These are phyloP conservation scores for Ceratocystis alfenasii DNA, from an alignment of 2,329 filamentous ascomycete genomes.

Conservation along the genomic window DNA sequence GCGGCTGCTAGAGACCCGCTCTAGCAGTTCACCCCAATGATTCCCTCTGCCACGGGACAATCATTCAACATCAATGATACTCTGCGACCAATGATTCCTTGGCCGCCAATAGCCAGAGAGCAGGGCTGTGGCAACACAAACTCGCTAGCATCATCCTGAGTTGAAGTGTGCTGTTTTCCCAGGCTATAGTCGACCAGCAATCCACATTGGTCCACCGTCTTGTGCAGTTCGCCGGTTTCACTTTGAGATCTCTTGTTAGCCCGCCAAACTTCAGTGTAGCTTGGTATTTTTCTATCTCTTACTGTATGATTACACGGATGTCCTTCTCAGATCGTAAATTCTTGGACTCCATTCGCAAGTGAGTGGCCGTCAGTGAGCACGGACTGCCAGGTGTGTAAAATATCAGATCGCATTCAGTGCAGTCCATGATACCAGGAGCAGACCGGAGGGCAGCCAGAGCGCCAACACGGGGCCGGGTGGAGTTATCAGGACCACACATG, in stretches of 20 bases:
- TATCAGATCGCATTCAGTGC: conserved; percentile 31
- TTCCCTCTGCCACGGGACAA: conserved; percentile 35
- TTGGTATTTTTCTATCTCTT: conserved; percentile 23
- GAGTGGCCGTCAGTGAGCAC: conserved; percentile 32
- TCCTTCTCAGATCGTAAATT: conserved; percentile 22
- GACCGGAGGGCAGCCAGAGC: conserved; percentile 36
- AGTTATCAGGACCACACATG: conserved; percentile 38
- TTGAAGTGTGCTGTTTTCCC: neutral
- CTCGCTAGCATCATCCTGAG: neutral
- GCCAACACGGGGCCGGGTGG: conserved; percentile 34
- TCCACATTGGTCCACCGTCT: conserved; percentile 37
- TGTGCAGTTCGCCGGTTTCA: conserved; percentile 18
- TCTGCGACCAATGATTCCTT: conserved; percentile 39
- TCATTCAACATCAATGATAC: conserved; percentile 33
- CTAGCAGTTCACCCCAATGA: conserved; percentile 38
- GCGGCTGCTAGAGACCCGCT: neutral
- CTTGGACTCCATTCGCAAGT: conserved; percentile 33
- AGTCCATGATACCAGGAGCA: conserved; percentile 22
- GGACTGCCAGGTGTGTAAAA: conserved; percentile 36
- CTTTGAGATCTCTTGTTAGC: neutral
- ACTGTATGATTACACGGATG: conserved; percentile 37
- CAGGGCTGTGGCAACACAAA: conserved; percentile 31
- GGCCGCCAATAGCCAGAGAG: conserved; percentile 34
- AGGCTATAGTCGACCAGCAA: conserved; percentile 19
- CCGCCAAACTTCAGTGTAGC: neutral